phyloP scores from a whole-genome alignment of 1,284 basidiomycete species.

The Trichosporon sp. region DNA sequence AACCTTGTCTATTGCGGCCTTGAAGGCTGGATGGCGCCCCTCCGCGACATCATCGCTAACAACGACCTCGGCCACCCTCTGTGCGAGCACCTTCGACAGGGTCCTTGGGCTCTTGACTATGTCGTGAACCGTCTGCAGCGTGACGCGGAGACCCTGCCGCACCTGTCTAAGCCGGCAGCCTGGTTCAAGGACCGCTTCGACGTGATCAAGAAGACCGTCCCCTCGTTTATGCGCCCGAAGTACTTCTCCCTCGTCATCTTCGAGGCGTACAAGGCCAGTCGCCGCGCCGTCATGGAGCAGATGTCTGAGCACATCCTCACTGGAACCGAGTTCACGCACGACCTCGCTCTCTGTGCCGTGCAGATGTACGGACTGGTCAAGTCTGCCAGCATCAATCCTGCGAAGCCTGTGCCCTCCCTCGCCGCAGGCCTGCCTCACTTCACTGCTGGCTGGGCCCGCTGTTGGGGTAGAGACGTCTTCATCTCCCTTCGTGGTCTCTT shows the following conservation, averaged over 20 bases:
- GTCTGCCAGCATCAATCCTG: slow-evolving; percentile 76
- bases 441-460: slow-evolving; percentile 83
- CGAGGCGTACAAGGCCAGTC: slow-evolving; percentile 85
- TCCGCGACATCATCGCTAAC: slow-evolving; percentile 75
- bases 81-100: slow-evolving; percentile 80
- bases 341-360: slow-evolving; percentile 78
- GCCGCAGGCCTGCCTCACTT: slow-evolving; percentile 96
- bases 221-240: slow-evolving; percentile 86
- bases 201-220: slow-evolving; percentile 69
- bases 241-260: slow-evolving; percentile 89
- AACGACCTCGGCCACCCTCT: slow-evolving; percentile 92
- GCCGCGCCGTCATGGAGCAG: slow-evolving; percentile 77
- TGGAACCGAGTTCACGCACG: slow-evolving; percentile 85
- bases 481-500: slow-evolving; percentile 90
- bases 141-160: slow-evolving; percentile 60
- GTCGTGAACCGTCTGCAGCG: slow-evolving; percentile 68
- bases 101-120: slow-evolving; percentile 88
- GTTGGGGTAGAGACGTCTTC: slow-evolving; percentile 97
- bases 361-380: slow-evolving; percentile 90
- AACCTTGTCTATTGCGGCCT: slow-evolving; percentile 83
- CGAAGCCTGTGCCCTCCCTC: slow-evolving; percentile 71
- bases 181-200: slow-evolving; percentile 87
- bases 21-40: slow-evolving; percentile 91
- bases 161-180: slow-evolving; percentile 67
- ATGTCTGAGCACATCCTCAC: slow-evolving; percentile 79